Conservation (phyloP, 1,284 basidiomycete species). For the Irpex sp. region DNA sequence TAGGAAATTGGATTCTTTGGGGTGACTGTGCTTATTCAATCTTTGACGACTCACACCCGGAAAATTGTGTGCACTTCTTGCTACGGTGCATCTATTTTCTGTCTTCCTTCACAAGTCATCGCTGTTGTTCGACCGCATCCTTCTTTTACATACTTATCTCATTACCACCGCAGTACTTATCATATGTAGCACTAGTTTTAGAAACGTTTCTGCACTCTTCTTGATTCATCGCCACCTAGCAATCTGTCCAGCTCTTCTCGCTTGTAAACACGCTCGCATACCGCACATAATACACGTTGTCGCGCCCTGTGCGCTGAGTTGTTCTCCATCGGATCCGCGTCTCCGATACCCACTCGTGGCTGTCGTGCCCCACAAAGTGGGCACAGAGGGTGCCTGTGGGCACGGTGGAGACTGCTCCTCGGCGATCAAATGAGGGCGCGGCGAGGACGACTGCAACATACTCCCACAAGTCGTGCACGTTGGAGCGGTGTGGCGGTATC, state of each 20-base stretch:
- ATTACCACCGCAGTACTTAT: not conserved
- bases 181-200: not conserved
- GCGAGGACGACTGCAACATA: not conserved
- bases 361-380: not conserved
- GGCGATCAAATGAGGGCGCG: not conserved
- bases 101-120: no score
- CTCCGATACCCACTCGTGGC: not conserved
- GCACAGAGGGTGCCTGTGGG: not conserved
- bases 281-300: not conserved
- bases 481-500: no score
- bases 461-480: no score
- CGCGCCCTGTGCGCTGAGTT: not conserved
- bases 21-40: not conserved
- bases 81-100: not conserved
- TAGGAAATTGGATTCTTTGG: constrained; percentile 4
- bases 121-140: not conserved
- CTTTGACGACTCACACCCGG: not conserved
- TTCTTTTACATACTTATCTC: not conserved
- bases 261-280: not conserved
- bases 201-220: not conserved
- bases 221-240: not conserved
- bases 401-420: not conserved
- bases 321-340: not conserved
- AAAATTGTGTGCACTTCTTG: not conserved
- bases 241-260: not conserved